A percentile compares a stretch with the other conserved stretches of the same genome.
phyloP scores from a whole-genome alignment of 169 alveolate genomes.

The Plasmodium berghei region DNA sequence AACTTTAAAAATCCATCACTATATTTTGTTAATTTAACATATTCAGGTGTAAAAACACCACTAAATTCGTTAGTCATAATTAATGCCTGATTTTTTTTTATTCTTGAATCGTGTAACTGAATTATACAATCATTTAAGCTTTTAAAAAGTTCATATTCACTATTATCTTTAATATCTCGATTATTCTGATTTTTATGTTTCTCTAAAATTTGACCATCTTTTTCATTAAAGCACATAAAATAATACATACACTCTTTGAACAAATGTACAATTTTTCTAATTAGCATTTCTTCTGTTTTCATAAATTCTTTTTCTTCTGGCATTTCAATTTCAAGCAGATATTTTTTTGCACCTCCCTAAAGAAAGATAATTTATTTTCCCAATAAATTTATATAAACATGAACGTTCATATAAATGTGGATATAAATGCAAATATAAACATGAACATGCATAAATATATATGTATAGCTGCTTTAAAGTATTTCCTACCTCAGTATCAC shows the following conservation, averaged over 20 bases:
- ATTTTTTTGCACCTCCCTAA: conserved; percentile 13
- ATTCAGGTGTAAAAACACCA: conserved; percentile 55
- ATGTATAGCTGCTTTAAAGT: neutral
- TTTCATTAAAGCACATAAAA: conserved; percentile 68
- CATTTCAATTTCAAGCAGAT: conserved; percentile 53
- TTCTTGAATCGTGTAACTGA: conserved; percentile 52
- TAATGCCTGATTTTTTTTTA: conserved; percentile 48
- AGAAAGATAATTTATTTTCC: neutral
- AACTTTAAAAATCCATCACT: conserved; percentile 25
- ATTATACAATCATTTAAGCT: conserved; percentile 70
- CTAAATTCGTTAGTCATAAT: conserved; percentile 70
- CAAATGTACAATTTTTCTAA: conserved; percentile 39
- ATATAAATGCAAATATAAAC: neutral
- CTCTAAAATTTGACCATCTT: conserved; percentile 41
- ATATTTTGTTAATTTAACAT: conserved; percentile 54
- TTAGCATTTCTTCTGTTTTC: conserved; percentile 29
- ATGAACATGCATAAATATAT: neutral
- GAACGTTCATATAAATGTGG: neutral
- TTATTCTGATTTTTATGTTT: conserved; percentile 13
- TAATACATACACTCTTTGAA: conserved; percentile 72
- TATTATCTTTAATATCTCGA: conserved; percentile 50
- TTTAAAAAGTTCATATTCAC: conserved; percentile 65
- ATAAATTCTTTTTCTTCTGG: conserved; percentile 20
- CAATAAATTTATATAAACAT: neutral
- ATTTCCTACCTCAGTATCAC: conserved; percentile 18